These are phyloP conservation scores for Quercus phellos DNA, from an alignment of 331 rosid genomes.

Conservation along the genomic window DNA sequence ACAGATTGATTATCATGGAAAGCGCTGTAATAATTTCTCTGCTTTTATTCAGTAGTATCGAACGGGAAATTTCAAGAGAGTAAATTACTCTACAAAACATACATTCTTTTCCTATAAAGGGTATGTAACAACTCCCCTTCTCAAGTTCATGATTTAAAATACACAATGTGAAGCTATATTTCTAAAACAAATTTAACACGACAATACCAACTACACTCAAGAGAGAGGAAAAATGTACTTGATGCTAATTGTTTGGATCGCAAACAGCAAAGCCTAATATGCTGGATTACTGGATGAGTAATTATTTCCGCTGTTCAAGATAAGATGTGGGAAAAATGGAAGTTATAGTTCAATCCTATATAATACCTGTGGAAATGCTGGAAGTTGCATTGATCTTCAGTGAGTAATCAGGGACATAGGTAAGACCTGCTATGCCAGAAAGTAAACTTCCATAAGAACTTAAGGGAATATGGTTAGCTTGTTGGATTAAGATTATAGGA, in stretches of 20 bases:
- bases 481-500: constrained; percentile 15
- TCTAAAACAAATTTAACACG: constrained; percentile 27
- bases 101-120: constrained; percentile 34
- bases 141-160: constrained; percentile 31
- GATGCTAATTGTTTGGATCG: constrained; percentile 14
- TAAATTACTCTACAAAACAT: constrained; percentile 27
- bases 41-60: background rate
- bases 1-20: background rate
- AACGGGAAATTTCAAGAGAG: constrained; percentile 22
- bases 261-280: constrained; percentile 10
- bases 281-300: constrained; percentile 9
- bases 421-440: constrained; percentile 56
- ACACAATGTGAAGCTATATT: constrained; percentile 27
- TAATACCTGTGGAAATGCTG: constrained; percentile 54
- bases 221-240: constrained; percentile 6
- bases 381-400: constrained; percentile 75
- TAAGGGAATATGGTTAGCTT: background rate
- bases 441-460: constrained; percentile 14
- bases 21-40: background rate
- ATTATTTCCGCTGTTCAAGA: constrained; percentile 22
- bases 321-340: constrained; percentile 1
- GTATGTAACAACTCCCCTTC: constrained; percentile 24
- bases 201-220: constrained; percentile 20
- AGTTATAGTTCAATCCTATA: constrained; percentile 25
- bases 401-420: constrained; percentile 69